Conservation (phyloP, 805 yeast species). For the Komagataella mondaviorum region DNA sequence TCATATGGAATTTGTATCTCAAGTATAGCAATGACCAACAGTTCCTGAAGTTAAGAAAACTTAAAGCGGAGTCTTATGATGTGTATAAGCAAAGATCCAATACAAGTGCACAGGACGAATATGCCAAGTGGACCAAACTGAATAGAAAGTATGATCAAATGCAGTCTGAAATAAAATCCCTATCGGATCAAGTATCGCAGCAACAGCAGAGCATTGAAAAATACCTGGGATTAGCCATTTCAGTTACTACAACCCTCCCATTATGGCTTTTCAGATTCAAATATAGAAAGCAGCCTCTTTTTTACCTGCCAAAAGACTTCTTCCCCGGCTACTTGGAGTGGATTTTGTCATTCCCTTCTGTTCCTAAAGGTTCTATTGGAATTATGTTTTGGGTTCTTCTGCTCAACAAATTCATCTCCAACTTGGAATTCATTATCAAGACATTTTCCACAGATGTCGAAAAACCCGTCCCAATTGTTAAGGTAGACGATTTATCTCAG, state of each 20-base stretch:
- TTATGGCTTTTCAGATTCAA: constrained; percentile 33
- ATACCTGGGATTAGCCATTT: constrained; percentile 19
- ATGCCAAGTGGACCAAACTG: constrained; percentile 91
- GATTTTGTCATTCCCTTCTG: constrained; percentile 48
- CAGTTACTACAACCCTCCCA: constrained; percentile 29
- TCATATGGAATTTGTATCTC: constrained; percentile 9
- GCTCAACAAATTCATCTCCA: constrained; percentile 10
- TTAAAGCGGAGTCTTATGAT: constrained; percentile 29
- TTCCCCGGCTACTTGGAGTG: constrained; percentile 45
- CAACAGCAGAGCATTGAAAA: constrained; percentile 21
- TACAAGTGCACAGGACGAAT: constrained; percentile 83
- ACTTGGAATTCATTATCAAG: constrained; percentile 13
- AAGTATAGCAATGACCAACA: constrained; percentile 21
- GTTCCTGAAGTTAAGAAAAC: constrained; percentile 14
- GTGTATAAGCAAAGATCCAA: constrained; percentile 38
- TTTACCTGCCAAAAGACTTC: constrained; percentile 42
- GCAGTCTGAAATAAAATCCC: constrained; percentile 31
- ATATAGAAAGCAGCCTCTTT: constrained; percentile 39
- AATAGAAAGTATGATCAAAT: constrained; percentile 58
- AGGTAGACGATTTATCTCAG: neutral
- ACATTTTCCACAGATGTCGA: constrained; percentile 4
- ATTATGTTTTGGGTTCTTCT: constrained; percentile 42
- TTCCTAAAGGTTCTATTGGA: constrained; percentile 50
- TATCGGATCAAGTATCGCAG: constrained; percentile 24
- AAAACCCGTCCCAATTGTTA: constrained; percentile 2